Evolutionary conservation across 1,139 yeast genomes (phyloP).

Genomic region (Dujonia santamariae): DNA sequence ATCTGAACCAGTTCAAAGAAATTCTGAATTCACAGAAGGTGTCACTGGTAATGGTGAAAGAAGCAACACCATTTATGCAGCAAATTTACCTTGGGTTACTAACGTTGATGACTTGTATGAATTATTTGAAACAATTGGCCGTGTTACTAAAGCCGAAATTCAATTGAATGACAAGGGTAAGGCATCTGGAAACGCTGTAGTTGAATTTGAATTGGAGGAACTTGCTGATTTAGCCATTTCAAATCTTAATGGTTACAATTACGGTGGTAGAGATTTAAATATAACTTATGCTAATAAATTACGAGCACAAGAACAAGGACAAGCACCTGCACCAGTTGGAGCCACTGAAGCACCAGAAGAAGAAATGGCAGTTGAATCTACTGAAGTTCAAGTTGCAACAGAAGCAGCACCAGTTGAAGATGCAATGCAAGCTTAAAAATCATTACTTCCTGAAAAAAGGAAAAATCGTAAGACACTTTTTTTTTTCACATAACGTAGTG

Average conservation of each 20-base stretch:
- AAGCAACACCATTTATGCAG: slow-evolving; percentile 63
- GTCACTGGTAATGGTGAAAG: slow-evolving; percentile 66
- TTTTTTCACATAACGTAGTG: too few relatives aligned
- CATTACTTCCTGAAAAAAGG: neutral
- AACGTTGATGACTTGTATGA: slow-evolving; percentile 81
- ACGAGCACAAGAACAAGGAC: neutral
- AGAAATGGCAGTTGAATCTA: neutral
- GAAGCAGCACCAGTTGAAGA: neutral
- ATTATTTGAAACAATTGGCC: slow-evolving; percentile 81
- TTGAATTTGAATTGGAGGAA: slow-evolving; percentile 66
- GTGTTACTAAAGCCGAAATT: slow-evolving; percentile 74
- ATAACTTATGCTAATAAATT: slow-evolving; percentile 56
- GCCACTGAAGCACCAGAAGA: slow-evolving; percentile 7
- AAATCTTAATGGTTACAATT: slow-evolving; percentile 73
- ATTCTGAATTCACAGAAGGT: slow-evolving; percentile 59
- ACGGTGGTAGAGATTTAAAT: slow-evolving; percentile 74
- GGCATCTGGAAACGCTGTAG: slow-evolving; percentile 82
- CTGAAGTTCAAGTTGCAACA: slow-evolving; percentile 1
- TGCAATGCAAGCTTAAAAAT: neutral
- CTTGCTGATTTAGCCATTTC: slow-evolving; percentile 73
- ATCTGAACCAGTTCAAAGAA: slow-evolving; percentile 20
- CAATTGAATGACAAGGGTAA: slow-evolving; percentile 64
- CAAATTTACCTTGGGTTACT: slow-evolving; percentile 86
- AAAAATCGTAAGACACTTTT: neutral
- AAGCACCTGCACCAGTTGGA: slow-evolving; percentile 2